A percentile compares a stretch with the other conserved stretches of the same genome.
Conservation (phyloP, 164 flowering plant species). For the Liquidambar formosana region DNA sequence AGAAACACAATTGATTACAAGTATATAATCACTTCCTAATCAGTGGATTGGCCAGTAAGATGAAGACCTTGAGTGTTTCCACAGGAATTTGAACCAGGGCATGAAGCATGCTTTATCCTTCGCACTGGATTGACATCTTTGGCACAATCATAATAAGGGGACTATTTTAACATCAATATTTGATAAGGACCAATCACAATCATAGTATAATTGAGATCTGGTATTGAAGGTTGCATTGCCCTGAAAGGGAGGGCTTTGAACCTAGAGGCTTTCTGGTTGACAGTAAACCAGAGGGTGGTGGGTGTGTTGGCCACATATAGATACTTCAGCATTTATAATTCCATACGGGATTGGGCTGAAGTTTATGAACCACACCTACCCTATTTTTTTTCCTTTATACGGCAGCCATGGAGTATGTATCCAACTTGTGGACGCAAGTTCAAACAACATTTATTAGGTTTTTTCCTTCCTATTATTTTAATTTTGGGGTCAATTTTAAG, state of each 20-base stretch:
- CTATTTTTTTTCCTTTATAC: background rate
- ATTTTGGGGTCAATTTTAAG: background rate
- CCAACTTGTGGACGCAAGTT: conserved; percentile 7
- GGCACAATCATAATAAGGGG: too few species aligned
- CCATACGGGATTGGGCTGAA: background rate
- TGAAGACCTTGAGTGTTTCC: too few species aligned
- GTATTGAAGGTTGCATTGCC: background rate
- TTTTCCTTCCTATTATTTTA: background rate
- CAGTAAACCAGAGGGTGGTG: background rate
- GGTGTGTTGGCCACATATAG: background rate
- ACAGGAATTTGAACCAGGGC: too few species aligned
- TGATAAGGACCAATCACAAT: too few species aligned
- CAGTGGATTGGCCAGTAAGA: too few species aligned
- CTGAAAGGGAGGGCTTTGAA: background rate
- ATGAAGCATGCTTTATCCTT: too few species aligned
- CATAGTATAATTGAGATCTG: too few species aligned
- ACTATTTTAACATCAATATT: too few species aligned
- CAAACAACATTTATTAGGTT: background rate
- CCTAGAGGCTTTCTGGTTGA: background rate
- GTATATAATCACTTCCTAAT: too few species aligned
- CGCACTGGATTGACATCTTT: too few species aligned
- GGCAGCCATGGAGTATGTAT: background rate
- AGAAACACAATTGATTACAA: too few species aligned
- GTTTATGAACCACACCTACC: background rate
- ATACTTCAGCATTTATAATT: background rate